These are phyloP conservation scores for Crithidia expoeki DNA, from an alignment of 208 protist genomes.

Conservation along the genomic window DNA sequence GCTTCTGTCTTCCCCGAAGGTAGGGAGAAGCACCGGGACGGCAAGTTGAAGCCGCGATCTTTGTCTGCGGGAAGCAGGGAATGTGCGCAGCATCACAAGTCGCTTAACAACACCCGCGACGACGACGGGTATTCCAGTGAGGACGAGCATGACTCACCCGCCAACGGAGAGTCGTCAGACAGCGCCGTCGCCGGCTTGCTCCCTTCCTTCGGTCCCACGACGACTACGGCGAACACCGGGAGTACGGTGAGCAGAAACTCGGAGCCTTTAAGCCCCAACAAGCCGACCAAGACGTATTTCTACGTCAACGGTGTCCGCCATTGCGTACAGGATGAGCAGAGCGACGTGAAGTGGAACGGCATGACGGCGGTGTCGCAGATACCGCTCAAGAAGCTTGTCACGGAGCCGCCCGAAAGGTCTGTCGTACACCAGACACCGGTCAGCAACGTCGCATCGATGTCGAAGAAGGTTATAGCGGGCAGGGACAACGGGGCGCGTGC, in stretches of 20 bases:
- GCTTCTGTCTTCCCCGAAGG: neutral
- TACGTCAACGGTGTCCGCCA: slow-evolving; percentile 25
- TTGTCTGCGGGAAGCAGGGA: neutral
- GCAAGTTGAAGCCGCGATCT: neutral
- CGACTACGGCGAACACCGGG: slow-evolving; percentile 1
- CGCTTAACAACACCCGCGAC: neutral
- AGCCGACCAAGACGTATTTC: slow-evolving; percentile 14
- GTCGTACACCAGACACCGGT: neutral
- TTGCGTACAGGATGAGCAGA: slow-evolving; percentile 11
- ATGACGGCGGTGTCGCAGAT: neutral
- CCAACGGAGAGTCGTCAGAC: neutral
- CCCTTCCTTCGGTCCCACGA: neutral
- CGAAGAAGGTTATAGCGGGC: slow-evolving; percentile 9
- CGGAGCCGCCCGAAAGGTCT: slow-evolving; percentile 2
- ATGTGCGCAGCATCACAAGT: neutral
- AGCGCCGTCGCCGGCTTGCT: slow-evolving; percentile 1
- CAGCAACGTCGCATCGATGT: neutral
- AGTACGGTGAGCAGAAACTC: neutral
- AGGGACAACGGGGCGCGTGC: slow-evolving; percentile 3
- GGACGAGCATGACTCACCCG: slow-evolving; percentile 28
- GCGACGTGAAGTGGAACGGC: slow-evolving; percentile 4
- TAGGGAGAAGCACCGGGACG: neutral
- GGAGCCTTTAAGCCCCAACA: neutral
- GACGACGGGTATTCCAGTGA: slow-evolving; percentile 28
- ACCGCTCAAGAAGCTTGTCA: too few relatives aligned